Base-by-base conservation (phyloP, 805 yeast genomes). In the Cyberlindnera veronae region DNA sequence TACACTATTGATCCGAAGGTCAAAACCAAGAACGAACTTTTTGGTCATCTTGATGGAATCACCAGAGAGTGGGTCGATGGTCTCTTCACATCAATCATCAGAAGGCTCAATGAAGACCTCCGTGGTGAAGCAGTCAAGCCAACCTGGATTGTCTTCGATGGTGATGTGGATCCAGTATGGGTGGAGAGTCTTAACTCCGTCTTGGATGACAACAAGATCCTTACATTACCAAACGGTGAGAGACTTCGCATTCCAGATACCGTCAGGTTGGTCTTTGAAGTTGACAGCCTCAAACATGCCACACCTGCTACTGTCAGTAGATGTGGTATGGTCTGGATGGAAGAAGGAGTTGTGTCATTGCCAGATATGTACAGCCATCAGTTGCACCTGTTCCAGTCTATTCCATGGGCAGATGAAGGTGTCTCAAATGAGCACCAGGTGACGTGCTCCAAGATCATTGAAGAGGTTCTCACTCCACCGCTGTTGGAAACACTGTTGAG, bases 1-100 rank as follows among this genome's bases (percentile, higher is more conserved):
- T 70, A 71, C 44, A 60, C 66, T 1, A 72, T 91, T 33, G 95
- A 90, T 57, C 81, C 95, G 1, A 89, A 90, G 52, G 84, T 84
- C 0, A 47, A 86, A 42, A 59, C 76, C 0, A 91, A 90, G 53
- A 76, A 71, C 3, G 64, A 69, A 0, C 61, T 91, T 2, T 86
- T 74, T 57, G 98, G 98, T 2, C 50, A 62, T 3, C 58, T 90
- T 26, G 95, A 90, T 49, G 61, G 72, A 1, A 71, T 86, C 0
- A 89, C 97, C 0, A 65, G 95, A 22, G 97, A 91, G 38, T 91
- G 97, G 97, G 75, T 74, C 1, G 98, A 91, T 62, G 98, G 98
- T 6, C 55, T 90, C 9, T 72, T 90, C 37, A 85, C 95, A 0
- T 60, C 76, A 9, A 70, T 82, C 7, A 53, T 91, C 31, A 66